Percentiles rank a stretch among this genome's conserved stretches.
These are phyloP conservation scores for Eucalyptus dawsonii DNA, from an alignment of 345 rosid species.

Conservation along the genomic window DNA sequence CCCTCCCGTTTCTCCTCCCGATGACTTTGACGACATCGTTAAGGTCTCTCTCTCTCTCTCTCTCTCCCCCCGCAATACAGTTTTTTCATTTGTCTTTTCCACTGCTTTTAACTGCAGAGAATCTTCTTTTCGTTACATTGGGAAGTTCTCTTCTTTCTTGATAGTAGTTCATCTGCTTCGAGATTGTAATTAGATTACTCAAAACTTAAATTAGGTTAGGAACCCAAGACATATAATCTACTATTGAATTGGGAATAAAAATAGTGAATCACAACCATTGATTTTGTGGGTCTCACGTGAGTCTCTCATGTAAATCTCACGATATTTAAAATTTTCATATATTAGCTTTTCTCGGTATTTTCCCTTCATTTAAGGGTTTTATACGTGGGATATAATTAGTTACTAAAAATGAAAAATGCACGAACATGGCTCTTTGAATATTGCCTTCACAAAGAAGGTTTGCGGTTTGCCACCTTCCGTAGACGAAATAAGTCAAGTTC, in stretches of 20 bases:
- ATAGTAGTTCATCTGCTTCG: background rate
- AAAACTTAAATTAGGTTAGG: background rate
- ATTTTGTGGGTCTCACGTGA: background rate
- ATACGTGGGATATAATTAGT: background rate
- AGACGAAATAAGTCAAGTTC: background rate
- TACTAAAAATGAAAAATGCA: background rate
- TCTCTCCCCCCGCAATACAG: background rate
- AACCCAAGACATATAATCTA: background rate
- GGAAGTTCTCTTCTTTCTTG: background rate
- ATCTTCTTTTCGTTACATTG: background rate
- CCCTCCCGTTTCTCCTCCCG: constrained; percentile 77
- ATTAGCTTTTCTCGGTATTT: background rate
- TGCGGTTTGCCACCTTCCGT: background rate
- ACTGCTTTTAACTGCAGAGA: background rate
- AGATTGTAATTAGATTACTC: background rate
- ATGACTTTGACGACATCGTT: constrained; percentile 84
- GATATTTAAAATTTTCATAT: background rate
- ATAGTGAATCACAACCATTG: background rate
- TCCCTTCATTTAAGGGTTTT: background rate
- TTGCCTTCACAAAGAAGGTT: background rate
- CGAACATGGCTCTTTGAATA: background rate
- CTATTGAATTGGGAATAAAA: background rate
- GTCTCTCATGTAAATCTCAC: background rate
- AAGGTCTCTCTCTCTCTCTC: constrained; percentile 29
- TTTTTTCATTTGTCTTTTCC: background rate